Percentiles rank a stretch among this genome's conserved stretches.
Evolutionary conservation across 345 rosid genomes (phyloP).

Genomic region (Heritiera fomes): DNA sequence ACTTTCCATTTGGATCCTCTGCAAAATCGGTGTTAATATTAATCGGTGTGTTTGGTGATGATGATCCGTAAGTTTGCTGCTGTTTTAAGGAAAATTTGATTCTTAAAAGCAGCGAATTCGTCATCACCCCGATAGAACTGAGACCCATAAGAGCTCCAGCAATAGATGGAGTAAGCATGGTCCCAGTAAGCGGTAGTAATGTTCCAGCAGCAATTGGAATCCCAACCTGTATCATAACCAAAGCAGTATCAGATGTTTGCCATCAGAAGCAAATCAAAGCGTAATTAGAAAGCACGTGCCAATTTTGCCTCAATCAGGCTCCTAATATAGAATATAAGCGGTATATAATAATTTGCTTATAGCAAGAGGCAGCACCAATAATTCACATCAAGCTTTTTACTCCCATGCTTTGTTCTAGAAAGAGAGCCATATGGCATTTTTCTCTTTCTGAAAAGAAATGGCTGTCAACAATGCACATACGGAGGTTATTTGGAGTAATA

Average conservation of each 20-base stretch:
- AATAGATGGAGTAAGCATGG: slow-evolving; percentile 89
- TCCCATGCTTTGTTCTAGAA: not conserved
- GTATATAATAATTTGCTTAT: not conserved
- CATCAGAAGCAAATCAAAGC: not conserved
- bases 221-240: slow-evolving; percentile 52
- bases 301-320: not conserved
- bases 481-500: no score
- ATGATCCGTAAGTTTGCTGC: not conserved
- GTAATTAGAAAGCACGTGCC: not conserved
- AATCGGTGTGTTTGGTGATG: slow-evolving; percentile 16
- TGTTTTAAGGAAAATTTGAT: no score
- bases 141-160: slow-evolving; percentile 98
- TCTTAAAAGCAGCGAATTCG: slow-evolving; percentile 80
- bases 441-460: no score
- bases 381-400: not conserved
- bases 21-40: not conserved
- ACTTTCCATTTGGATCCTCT: no score
- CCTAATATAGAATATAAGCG: no score
- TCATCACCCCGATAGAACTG: slow-evolving; percentile 92
- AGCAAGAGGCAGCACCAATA: not conserved
- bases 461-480: no score
- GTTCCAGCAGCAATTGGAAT: slow-evolving; percentile 88
- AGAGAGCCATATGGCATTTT: not conserved
- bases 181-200: slow-evolving; percentile 80
- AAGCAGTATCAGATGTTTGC: slow-evolving; percentile 5